Conservation (phyloP, 2,329 filamentous ascomycete species). For the Phoma sp. region DNA sequence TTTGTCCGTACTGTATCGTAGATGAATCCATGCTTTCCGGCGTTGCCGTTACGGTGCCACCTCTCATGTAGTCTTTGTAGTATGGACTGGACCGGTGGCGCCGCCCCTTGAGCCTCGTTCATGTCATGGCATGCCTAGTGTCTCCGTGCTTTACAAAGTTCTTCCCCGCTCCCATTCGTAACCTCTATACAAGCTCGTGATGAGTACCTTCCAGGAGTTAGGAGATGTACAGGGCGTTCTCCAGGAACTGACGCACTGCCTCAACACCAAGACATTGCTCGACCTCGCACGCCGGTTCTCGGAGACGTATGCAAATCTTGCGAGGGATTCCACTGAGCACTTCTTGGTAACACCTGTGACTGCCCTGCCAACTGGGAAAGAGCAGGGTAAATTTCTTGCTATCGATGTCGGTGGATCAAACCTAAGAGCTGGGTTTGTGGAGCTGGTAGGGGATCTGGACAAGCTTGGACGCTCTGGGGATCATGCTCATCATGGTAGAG, state of each 20-base stretch:
- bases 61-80: constrained; percentile 8
- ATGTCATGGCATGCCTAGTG: constrained; percentile 12
- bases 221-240: constrained; percentile 25
- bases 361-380: constrained; percentile 59
- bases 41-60: not conserved
- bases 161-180: constrained; percentile 1
- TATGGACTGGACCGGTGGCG: constrained; percentile 13
- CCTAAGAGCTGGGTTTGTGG: constrained; percentile 71
- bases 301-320: constrained; percentile 44
- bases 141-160: not conserved
- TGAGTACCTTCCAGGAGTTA: constrained; percentile 20
- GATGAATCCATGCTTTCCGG: not conserved
- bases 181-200: constrained; percentile 14
- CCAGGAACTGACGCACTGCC: constrained; percentile 41
- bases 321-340: constrained; percentile 46
- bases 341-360: constrained; percentile 51
- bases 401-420: constrained; percentile 69
- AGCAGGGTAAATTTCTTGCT: constrained; percentile 64
- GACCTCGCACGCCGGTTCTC: constrained; percentile 45
- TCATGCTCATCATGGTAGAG: too few species aligned
- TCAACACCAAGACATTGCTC: constrained; percentile 41
- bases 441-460: constrained; percentile 56
- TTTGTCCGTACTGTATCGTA: not conserved
- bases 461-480: not conserved
- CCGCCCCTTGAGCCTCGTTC: constrained; percentile 17